phyloP scores from a whole-genome alignment of 331 rosid genomes.

The Malus hybrid region DNA sequence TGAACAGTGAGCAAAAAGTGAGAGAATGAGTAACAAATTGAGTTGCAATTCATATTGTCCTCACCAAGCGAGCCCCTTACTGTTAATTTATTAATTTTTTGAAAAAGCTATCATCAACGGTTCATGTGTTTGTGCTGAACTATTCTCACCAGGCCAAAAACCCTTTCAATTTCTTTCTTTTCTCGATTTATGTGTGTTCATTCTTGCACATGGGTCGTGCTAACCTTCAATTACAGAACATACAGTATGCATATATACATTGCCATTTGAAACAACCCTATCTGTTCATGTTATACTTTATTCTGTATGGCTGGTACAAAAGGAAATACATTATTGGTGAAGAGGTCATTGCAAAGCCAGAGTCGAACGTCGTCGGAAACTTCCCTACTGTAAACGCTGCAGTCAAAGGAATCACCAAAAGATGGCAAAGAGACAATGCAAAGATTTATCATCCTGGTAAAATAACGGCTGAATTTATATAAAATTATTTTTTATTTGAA shows the following conservation, averaged over 20 bases:
- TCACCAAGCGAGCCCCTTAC: too few species aligned
- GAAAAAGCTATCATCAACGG: not conserved
- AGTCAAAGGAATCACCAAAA: not conserved
- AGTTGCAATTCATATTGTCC: too few species aligned
- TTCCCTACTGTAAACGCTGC: not conserved
- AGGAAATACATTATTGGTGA: not conserved
- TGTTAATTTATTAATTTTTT: too few species aligned
- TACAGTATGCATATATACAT: too few species aligned
- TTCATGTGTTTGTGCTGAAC: too few species aligned
- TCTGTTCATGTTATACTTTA: not conserved
- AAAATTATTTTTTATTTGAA: not conserved
- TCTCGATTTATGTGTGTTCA: too few species aligned
- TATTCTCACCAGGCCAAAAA: too few species aligned
- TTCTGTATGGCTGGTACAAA: not conserved
- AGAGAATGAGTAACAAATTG: too few species aligned
- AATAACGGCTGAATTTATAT: not conserved
- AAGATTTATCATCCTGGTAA: conserved; percentile 8
- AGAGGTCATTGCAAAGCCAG: not conserved
- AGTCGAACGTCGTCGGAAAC: not conserved
- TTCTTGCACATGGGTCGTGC: too few species aligned
- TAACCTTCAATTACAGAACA: too few species aligned
- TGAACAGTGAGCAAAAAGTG: too few species aligned
- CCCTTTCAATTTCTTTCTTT: too few species aligned
- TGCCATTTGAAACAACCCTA: not conserved
- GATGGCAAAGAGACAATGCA: conserved; percentile 8